Conservation (phyloP, 768 basidiomycete genomes). For the Phanerodontia chrysosporium region DNA sequence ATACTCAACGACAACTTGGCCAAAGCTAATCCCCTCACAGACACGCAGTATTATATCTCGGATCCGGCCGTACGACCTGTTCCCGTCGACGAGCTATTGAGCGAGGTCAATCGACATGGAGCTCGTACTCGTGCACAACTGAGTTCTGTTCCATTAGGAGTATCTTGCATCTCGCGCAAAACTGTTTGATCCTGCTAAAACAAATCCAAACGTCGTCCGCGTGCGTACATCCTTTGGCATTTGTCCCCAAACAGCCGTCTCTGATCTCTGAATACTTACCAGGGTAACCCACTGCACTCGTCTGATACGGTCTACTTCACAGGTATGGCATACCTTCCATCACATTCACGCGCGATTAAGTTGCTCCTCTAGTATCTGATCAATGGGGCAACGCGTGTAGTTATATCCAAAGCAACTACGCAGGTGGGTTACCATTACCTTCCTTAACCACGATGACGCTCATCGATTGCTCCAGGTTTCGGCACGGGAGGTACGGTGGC, state of each 20-base stretch:
- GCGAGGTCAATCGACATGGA: conserved; percentile 51
- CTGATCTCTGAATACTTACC: neutral
- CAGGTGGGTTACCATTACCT: conserved; percentile 41
- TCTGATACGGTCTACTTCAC: conserved; percentile 96
- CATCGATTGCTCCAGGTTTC: conserved; percentile 53
- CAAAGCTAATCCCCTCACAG: conserved; percentile 31
- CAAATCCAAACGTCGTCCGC: conserved; percentile 62
- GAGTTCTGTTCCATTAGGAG: conserved; percentile 42
- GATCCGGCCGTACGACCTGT: conserved; percentile 79
- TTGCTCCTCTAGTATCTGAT: conserved; percentile 56
- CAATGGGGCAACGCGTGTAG: conserved; percentile 90
- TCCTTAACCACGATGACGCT: neutral
- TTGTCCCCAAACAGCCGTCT: too few relatives aligned
- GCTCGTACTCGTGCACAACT: neutral
- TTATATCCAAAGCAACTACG: conserved; percentile 85
- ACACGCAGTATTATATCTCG: conserved; percentile 86
- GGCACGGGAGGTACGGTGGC: conserved; percentile 69
- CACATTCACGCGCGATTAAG: neutral
- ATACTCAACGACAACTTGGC: neutral
- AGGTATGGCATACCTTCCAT: conserved; percentile 37
- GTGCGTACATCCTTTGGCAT: too few relatives aligned
- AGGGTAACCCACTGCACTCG: conserved; percentile 81
- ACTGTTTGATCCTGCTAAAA: conserved; percentile 67
- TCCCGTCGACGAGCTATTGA: conserved; percentile 79
- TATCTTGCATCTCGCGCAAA: conserved; percentile 80